Conservation (phyloP, 768 basidiomycete species). For the Punctularia strigosozonata region DNA sequence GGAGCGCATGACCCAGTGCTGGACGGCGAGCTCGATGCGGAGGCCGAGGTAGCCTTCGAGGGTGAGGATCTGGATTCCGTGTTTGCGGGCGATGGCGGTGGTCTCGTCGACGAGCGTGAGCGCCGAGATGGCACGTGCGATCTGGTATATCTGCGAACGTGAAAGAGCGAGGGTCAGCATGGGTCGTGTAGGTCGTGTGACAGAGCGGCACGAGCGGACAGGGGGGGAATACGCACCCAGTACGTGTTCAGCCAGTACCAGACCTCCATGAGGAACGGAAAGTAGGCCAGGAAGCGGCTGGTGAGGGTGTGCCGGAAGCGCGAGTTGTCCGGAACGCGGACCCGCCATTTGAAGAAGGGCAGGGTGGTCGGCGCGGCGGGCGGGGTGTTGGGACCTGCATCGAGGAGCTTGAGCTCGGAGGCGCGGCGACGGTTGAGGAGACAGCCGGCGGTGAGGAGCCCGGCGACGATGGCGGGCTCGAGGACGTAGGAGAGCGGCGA, state of each 20-base stretch:
- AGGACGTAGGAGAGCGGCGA: conserved; percentile 2
- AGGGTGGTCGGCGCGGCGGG: not conserved
- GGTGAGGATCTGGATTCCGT: conserved; percentile 5
- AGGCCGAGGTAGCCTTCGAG: conserved; percentile 5
- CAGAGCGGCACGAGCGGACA: too few relatives aligned
- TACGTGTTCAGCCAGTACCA: conserved; percentile 7
- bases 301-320: conserved; percentile 4
- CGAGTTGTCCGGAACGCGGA: conserved; percentile 2
- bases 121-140: conserved; percentile 4
- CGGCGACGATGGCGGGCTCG: conserved; percentile 5
- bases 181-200: too few relatives aligned
- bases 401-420: not conserved
- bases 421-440: conserved; percentile 4
- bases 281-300: conserved; percentile 1
- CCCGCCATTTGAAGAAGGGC: not conserved
- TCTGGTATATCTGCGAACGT: conserved; percentile 8
- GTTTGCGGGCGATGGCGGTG: conserved; percentile 3
- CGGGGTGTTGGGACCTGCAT: not conserved
- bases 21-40: conserved; percentile 4
- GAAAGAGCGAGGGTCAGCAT: too few relatives aligned
- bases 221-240: too few relatives aligned
- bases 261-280: conserved; percentile 6
- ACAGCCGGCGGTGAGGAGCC: conserved; percentile 5
- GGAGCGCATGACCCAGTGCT: conserved; percentile 2
- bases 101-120: conserved; percentile 6